Conservation (phyloP, 2,329 filamentous ascomycete species). For the Dothistroma septosporum region DNA sequence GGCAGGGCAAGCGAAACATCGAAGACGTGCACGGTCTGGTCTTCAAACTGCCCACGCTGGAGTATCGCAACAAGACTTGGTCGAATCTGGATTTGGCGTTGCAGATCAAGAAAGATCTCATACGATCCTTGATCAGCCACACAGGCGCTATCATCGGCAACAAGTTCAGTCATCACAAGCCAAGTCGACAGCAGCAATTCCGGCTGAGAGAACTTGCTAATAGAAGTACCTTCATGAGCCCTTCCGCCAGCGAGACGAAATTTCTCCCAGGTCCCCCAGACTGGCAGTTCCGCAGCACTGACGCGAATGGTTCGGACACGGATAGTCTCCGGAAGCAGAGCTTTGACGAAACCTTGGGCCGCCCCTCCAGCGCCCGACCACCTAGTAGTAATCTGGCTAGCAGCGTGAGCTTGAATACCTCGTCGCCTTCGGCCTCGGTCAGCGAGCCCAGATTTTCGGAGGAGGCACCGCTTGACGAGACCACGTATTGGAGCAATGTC, state of each 20-base stretch:
- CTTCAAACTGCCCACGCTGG: slow-evolving; percentile 87
- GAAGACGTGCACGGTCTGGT: slow-evolving; percentile 98
- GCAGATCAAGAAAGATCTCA: slow-evolving; percentile 88
- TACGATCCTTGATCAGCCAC: slow-evolving; percentile 89
- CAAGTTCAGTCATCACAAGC: slow-evolving; percentile 87
- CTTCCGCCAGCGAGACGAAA: slow-evolving; percentile 12
- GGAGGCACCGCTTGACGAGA: neutral
- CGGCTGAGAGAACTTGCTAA: slow-evolving; percentile 80
- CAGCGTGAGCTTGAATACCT: slow-evolving; percentile 18
- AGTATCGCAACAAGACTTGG: slow-evolving; percentile 99
- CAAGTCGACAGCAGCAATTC: slow-evolving; percentile 71
- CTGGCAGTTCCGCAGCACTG: slow-evolving; percentile 12
- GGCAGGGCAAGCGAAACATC: slow-evolving; percentile 89
- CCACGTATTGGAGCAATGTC: neutral
- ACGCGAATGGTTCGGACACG: slow-evolving; percentile 22
- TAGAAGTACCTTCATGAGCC: slow-evolving; percentile 59
- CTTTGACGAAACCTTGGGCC: slow-evolving; percentile 20
- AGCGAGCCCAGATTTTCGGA: slow-evolving; percentile 13
- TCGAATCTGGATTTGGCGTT: slow-evolving; percentile 92
- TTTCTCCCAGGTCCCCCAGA: slow-evolving; percentile 14
- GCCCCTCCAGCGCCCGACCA: slow-evolving; percentile 29
- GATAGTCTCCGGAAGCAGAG: slow-evolving; percentile 26
- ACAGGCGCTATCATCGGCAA: slow-evolving; percentile 96
- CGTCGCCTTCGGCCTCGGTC: slow-evolving; percentile 23
- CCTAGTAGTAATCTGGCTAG: slow-evolving; percentile 28